phyloP scores from a whole-genome alignment of 2,329 filamentous ascomycete genomes.

The Fusarium multiceps region DNA sequence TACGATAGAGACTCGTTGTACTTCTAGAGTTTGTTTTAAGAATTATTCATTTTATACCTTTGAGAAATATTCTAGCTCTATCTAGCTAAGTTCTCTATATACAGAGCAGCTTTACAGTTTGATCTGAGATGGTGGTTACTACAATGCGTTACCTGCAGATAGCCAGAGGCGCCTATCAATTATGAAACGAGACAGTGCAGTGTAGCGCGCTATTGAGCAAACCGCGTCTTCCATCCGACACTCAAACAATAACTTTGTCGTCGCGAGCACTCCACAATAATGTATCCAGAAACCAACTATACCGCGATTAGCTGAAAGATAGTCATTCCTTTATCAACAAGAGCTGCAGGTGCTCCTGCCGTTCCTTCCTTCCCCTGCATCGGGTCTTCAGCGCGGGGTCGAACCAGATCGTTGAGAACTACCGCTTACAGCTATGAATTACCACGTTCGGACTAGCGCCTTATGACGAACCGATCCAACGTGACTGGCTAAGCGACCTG shows the following conservation, averaged over 20 bases:
- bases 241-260: fast-evolving
- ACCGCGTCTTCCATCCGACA: too few relatives aligned
- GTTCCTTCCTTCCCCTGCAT: not conserved
- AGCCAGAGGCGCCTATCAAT: too few relatives aligned
- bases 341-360: too few relatives aligned
- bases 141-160: fast-evolving
- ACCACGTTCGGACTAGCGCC: not conserved
- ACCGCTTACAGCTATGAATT: not conserved
- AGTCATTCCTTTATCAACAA: not conserved
- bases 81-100: fast-evolving
- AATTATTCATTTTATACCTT: too few relatives aligned
- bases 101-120: too few relatives aligned
- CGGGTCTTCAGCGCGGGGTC: not conserved
- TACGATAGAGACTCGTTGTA: too few relatives aligned
- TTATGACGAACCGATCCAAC: not conserved
- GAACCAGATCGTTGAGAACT: not conserved
- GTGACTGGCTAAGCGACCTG: not conserved
- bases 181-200: too few relatives aligned
- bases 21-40: fast-evolving
- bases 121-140: fast-evolving
- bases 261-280: fast-evolving
- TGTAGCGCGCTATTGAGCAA: too few relatives aligned
- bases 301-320: not conserved
- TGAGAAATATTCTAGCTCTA: fast-evolving
- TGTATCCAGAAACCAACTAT: not conserved